phyloP scores from a whole-genome alignment of 768 basidiomycete genomes.

The Kwoniella newhampshirensis region DNA sequence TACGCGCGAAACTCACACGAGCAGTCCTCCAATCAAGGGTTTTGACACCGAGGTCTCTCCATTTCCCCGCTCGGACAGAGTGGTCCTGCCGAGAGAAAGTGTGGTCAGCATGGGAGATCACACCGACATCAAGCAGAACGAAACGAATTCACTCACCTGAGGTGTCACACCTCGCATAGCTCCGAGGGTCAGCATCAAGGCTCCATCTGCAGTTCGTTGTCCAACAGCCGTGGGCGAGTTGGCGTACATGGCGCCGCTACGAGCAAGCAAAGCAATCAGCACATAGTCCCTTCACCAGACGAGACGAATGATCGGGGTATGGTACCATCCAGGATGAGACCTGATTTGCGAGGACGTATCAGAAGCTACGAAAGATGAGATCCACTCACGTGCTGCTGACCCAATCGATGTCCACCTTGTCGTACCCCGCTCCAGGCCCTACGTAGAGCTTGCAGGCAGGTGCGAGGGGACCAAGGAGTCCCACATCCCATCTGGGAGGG shows the following conservation, averaged over 20 bases:
- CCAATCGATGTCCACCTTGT: slow-evolving; percentile 52
- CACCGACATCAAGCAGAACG: too few relatives aligned
- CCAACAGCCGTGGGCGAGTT: slow-evolving; percentile 40
- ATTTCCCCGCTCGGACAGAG: slow-evolving; percentile 28
- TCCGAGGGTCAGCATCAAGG: slow-evolving; percentile 27
- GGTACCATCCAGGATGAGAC: too few relatives aligned
- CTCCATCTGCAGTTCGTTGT: slow-evolving; percentile 37
- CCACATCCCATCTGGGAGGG: slow-evolving; percentile 21
- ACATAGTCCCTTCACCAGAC: neutral
- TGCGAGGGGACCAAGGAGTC: slow-evolving; percentile 20
- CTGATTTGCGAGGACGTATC: too few relatives aligned
- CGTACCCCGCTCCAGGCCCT: slow-evolving; percentile 49
- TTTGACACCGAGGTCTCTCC: neutral
- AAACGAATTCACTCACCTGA: slow-evolving; percentile 32
- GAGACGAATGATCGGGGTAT: too few relatives aligned
- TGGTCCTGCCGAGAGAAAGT: slow-evolving; percentile 7
- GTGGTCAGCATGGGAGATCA: neutral
- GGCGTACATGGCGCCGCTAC: slow-evolving; percentile 30
- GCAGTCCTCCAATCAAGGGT: slow-evolving; percentile 17
- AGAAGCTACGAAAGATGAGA: neutral
- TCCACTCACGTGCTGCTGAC: slow-evolving; percentile 42
- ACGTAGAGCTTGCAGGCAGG: slow-evolving; percentile 26
- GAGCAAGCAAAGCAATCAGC: neutral
- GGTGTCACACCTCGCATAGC: slow-evolving; percentile 28
- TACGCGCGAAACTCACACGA: slow-evolving; percentile 11